Evolutionary conservation across 768 basidiomycete genomes (phyloP), one percentile per base, ranked within the genome.

Genomic region (Mrakia frigida): DNA sequence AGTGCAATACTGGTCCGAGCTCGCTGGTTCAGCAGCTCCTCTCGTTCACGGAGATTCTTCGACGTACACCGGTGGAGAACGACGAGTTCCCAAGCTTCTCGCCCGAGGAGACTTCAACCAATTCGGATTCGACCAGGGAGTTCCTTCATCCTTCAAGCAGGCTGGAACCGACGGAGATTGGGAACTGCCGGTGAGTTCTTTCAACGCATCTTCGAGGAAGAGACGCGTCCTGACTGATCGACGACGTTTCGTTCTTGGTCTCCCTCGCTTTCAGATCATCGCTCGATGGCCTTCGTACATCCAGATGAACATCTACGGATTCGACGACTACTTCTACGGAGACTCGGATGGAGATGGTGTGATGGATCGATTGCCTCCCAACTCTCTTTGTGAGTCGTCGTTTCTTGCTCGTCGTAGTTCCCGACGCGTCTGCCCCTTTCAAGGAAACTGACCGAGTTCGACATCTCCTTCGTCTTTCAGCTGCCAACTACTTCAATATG

Each of bases 261-360:
- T 33, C 25, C 10, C 39, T 46, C 18, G 41, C 6, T 10, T 25
- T 5, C 46, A 74, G 67, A 90, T 96, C 82, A 94, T 94, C 91
- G 87, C 91, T 50, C 84, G 87, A 21, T 97, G 94, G 94, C 94
- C 94, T 6, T 90, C 91, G 0, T 93, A 89, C 79, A 85, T 96
- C 43, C 92, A 97, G 82, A 86, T 96, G 75, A 95, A 96, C 83
- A 90, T 96, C 71, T 97, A 89, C 86, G 91, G 89, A 75, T 94
- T 89, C 82, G 93, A 96, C 81, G 89, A 95, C 80, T 97, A 88
- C 85, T 97, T 90, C 85, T 96, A 94, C 80, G 94, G 94, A 74
- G 94, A 97, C 80, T 84, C 88, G 9, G 94, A 97, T 81, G 89
- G 86, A 37, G 94, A 97, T 80, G 92, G 92, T 63, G 85, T 94